A percentile compares a stretch with the other conserved stretches of the same genome.
Evolutionary conservation across 805 yeast genomes (phyloP).

Genomic region (Schwanniomyces occidentalis): DNA sequence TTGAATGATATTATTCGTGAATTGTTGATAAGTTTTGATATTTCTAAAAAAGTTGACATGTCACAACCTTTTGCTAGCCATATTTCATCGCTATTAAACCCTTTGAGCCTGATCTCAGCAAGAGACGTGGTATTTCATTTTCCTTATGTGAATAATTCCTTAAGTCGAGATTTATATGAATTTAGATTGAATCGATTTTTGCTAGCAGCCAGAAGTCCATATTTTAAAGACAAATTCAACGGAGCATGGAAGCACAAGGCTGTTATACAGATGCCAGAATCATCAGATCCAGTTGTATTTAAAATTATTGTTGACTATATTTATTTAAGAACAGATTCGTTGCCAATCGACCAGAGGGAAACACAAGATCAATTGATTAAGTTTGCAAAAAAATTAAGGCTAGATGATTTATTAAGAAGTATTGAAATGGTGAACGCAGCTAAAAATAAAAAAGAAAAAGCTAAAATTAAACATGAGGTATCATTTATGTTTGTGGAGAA

Average conservation of each 20-base stretch:
- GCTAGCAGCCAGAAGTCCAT: constrained; percentile 36
- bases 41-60: constrained; percentile 66
- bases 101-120: constrained; percentile 20
- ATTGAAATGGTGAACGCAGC: constrained; percentile 27
- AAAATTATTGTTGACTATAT: constrained; percentile 27
- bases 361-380: constrained; percentile 19
- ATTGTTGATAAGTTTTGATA: constrained; percentile 58
- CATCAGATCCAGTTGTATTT: constrained; percentile 18
- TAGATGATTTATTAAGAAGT: constrained; percentile 38
- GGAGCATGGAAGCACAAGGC: constrained; percentile 21
- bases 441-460: constrained; percentile 16
- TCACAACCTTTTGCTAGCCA: constrained; percentile 75
- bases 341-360: constrained; percentile 21
- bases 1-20: constrained; percentile 64
- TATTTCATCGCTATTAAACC: constrained; percentile 49
- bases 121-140: constrained; percentile 34
- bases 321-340: constrained; percentile 32
- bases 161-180: constrained; percentile 10
- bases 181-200: constrained; percentile 29
- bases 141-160: constrained; percentile 15
- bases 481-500: constrained; percentile 32
- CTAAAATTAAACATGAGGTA: constrained; percentile 32
- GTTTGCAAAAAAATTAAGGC: constrained; percentile 32
- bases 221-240: constrained; percentile 21
- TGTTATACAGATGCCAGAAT: constrained; percentile 17